These are phyloP conservation scores for Lotus japonicus DNA, from an alignment of 306 rosid species.

Conservation along the genomic window DNA sequence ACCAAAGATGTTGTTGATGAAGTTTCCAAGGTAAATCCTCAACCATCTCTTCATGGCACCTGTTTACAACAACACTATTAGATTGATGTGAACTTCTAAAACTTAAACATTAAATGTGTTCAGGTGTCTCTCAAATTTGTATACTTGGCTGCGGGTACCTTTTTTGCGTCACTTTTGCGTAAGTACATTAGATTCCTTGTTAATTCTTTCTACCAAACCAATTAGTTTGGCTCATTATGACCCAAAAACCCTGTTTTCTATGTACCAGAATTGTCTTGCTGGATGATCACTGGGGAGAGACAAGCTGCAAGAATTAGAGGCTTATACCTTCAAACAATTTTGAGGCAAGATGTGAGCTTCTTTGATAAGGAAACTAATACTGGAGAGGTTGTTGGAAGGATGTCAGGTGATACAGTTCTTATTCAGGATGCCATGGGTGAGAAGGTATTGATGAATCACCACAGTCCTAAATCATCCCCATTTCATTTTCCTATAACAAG, in stretches of 20 bases:
- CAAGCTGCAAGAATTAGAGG: conserved; percentile 71
- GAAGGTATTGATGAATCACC: conserved; percentile 41
- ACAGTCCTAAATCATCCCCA: background rate
- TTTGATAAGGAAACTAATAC: conserved; percentile 61
- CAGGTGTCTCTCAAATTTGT: conserved; percentile 51
- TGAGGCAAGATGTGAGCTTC: conserved; percentile 71
- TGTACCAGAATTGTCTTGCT: conserved; percentile 54
- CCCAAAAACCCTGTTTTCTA: background rate
- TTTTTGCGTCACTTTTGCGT: conserved; percentile 53
- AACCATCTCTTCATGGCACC: background rate
- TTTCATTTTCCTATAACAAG: background rate
- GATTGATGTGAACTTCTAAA: background rate
- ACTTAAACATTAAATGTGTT: background rate
- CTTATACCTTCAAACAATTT: conserved; percentile 54
- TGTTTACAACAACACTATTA: background rate
- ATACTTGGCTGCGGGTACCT: conserved; percentile 56
- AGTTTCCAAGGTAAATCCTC: conserved; percentile 48
- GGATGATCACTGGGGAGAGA: conserved; percentile 85
- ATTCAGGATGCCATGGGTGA: conserved; percentile 90
- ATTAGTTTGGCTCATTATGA: background rate
- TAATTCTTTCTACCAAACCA: background rate
- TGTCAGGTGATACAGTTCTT: conserved; percentile 80
- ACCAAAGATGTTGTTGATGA: conserved; percentile 14
- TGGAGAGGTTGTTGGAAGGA: conserved; percentile 68
- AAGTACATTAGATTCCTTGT: conserved; percentile 20